Percentiles rank a stretch among this genome's conserved stretches.
These are phyloP conservation scores for Spergularia azorica DNA, from an alignment of 179 eudicot species.

Conservation along the genomic window DNA sequence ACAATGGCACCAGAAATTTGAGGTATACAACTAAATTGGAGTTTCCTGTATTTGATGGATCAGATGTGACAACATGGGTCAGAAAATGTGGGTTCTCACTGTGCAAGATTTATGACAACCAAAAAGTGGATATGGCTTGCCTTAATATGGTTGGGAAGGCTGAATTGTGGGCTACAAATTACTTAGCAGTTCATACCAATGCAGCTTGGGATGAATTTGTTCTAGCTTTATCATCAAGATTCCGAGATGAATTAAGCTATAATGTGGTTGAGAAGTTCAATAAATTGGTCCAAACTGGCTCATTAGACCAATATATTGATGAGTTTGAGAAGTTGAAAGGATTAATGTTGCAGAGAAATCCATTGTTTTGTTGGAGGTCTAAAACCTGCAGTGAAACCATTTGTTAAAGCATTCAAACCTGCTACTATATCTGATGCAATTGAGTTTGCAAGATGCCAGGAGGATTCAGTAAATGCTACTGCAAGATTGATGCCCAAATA, in stretches of 20 bases:
- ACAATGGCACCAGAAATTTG: too few species aligned
- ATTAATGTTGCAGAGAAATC: not conserved
- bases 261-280: slow-evolving; percentile 2
- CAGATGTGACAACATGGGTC: not conserved
- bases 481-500: too few species aligned
- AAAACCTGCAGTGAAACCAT: not conserved
- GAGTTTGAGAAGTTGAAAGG: not conserved
- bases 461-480: not conserved
- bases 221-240: not conserved
- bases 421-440: not conserved
- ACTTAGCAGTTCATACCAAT: not conserved
- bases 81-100: not conserved
- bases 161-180: too few species aligned
- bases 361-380: slow-evolving; percentile 2
- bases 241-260: not conserved
- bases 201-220: not conserved
- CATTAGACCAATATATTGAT: not conserved
- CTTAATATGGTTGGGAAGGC: too few species aligned
- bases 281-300: not conserved
- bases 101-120: not conserved
- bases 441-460: not conserved
- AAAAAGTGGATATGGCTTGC: not conserved
- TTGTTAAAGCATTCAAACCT: not conserved
- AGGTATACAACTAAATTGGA: slow-evolving; percentile 1
- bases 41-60: not conserved